These are phyloP conservation scores for Adansonia gregorii DNA, from an alignment of 441 rosid species.

Conservation along the genomic window DNA sequence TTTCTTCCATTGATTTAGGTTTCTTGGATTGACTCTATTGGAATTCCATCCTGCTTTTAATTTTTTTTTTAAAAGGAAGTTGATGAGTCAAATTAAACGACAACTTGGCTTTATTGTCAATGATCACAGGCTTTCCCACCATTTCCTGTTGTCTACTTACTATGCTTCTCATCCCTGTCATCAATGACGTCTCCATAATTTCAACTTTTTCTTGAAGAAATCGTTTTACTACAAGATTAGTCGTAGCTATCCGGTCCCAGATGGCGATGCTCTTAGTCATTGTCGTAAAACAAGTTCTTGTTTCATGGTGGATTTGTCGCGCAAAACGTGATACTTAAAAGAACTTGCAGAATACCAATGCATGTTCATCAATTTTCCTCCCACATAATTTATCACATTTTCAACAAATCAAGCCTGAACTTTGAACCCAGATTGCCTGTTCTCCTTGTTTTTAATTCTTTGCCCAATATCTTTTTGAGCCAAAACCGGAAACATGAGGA, in stretches of 20 bases:
- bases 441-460: background rate
- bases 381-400: background rate
- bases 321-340: background rate
- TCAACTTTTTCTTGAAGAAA: background rate
- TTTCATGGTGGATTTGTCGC: conserved; percentile 10
- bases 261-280: background rate
- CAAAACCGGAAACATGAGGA: background rate
- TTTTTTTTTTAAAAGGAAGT: too few species aligned
- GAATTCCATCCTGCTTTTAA: background rate
- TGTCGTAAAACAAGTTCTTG: conserved; percentile 6
- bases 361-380: background rate
- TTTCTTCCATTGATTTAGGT: conserved; percentile 19
- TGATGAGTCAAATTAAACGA: conserved; percentile 4
- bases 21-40: conserved; percentile 3
- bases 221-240: background rate
- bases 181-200: background rate
- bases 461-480: background rate
- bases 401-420: background rate
- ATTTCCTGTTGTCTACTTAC: background rate
- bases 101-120: conserved; percentile 16
- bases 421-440: conserved; percentile 5
- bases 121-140: conserved; percentile 13
- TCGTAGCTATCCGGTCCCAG: background rate
- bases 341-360: background rate
- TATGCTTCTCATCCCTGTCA: too few species aligned